Evolutionary conservation across 2,329 filamentous ascomycete species (phyloP), one percentile per base, ranked within the genome.

Genomic region (Diaporthe eres): DNA sequence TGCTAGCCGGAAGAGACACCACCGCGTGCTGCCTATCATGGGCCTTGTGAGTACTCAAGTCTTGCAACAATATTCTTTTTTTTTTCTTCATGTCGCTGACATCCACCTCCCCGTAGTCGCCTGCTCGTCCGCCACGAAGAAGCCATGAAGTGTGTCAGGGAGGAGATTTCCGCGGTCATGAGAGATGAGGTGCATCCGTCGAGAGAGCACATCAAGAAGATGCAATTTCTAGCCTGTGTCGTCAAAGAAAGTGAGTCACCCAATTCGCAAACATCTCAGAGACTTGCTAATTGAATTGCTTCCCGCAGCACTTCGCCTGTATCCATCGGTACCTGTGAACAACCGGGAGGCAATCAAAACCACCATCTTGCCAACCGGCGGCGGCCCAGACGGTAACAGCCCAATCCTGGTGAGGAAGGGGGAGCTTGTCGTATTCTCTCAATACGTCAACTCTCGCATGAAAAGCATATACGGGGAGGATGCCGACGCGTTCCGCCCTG

Each of bases 391-490:
- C 74, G 81, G 84, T 2, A 77, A 74, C 9, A 77, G 77, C 0
- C 82, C 84, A 0, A 77, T 85, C 1, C 79, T 83, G 19, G 77
- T 85, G 5, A 57, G 77, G 1, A 78, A 78, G 51, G 84, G 83
- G 0, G 78, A 79, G 13, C 58, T 77, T 5, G 79, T 85, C 1
- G 74, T 79, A 7, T 84, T 81, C 71, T 80, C 76, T 22, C 74
- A 80, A 17, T 82, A 83, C 75, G 78, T 79, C 0, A 79, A 84
- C 53, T 82, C 84, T 28, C 78, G 84, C 2, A 79, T 80, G 12
- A 82, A 80, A 25, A 82, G 84, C 42, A 79, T 85, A 17, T 86
- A 81, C 72, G 85, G 85, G 0, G 51, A 77, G 0, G 84, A 85
- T 60, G 82, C 83, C 2, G 77, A 80, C 4, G 79, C 81, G 28